A percentile compares a stretch with the other conserved stretches of the same genome.
Evolutionary conservation across 495 filamentous ascomycete genomes (phyloP).

Genomic region (Penicillium coffeae): DNA sequence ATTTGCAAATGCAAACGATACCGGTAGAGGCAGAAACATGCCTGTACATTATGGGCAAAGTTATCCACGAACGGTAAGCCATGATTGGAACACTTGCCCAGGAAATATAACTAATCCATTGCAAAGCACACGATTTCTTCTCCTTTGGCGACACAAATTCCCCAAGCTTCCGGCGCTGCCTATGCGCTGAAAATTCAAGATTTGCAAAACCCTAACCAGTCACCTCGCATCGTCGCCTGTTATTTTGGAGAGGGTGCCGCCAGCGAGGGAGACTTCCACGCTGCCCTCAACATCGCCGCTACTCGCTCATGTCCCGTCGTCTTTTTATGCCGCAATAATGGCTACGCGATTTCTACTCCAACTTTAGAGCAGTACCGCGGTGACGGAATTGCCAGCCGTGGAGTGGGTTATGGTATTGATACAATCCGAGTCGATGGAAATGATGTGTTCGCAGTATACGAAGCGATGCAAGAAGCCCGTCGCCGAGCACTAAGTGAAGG

Average conservation of each 20-base stretch:
- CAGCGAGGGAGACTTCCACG: conserved; percentile 96
- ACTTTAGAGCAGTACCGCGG: conserved; percentile 96
- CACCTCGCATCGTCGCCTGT: conserved; percentile 72
- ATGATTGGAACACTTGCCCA: neutral
- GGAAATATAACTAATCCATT: neutral
- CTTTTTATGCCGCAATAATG: conserved; percentile 97
- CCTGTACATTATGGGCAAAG: conserved; percentile 91
- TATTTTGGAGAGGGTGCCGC: conserved; percentile 99
- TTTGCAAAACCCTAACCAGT: conserved; percentile 61
- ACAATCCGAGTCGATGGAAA: conserved; percentile 97
- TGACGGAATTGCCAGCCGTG: conserved; percentile 91
- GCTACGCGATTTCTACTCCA: conserved; percentile 91
- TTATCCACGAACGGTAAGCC: conserved; percentile 71
- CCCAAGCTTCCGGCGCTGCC: conserved; percentile 88
- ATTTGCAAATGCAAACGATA: conserved; percentile 83
- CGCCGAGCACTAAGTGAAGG: conserved; percentile 72
- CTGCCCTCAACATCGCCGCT: conserved; percentile 92
- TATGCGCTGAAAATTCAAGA: conserved; percentile 90
- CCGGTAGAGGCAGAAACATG: conserved; percentile 88
- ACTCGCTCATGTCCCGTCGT: conserved; percentile 87
- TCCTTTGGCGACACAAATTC: conserved; percentile 89
- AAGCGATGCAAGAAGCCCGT: conserved; percentile 75
- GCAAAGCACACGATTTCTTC: conserved; percentile 83
- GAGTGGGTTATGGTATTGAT: conserved; percentile 95
- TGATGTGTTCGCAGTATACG: conserved; percentile 90